Evolutionary conservation across 176 grass and related monocot genomes (phyloP).

Genomic region (Eragrostis curvula): DNA sequence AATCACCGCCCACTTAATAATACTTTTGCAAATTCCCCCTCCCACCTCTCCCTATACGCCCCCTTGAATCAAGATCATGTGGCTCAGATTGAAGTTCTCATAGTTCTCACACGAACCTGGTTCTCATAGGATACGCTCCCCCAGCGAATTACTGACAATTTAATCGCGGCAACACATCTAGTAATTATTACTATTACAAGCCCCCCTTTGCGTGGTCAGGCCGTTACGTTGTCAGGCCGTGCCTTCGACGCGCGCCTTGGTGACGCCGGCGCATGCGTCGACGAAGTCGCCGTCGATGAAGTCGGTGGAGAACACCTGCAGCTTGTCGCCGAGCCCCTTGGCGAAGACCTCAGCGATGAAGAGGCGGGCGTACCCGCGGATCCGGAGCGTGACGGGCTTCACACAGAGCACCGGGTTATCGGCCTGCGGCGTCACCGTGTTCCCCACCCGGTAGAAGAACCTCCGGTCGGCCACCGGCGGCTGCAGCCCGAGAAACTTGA

Average conservation of each 20-base stretch:
- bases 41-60: too few relatives aligned
- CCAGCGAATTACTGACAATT: not conserved
- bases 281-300: slow-evolving; percentile 93
- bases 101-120: too few relatives aligned
- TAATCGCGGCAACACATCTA: not conserved
- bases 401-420: slow-evolving; percentile 88
- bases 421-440: slow-evolving; percentile 86
- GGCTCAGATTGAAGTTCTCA: too few relatives aligned
- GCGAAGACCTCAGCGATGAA: slow-evolving; percentile 77
- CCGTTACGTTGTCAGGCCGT: slow-evolving; percentile 41
- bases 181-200: not conserved
- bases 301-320: slow-evolving; percentile 91
- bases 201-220: too few relatives aligned
- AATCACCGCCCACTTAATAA: too few relatives aligned
- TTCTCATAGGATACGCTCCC: too few relatives aligned
- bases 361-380: slow-evolving; percentile 63
- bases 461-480: slow-evolving; percentile 46
- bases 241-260: slow-evolving; percentile 75
- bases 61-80: too few relatives aligned
- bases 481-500: slow-evolving; percentile 69
- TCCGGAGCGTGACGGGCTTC: slow-evolving; percentile 63
- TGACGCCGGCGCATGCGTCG: slow-evolving; percentile 86
- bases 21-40: too few relatives aligned
- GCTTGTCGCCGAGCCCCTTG: slow-evolving; percentile 67
- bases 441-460: slow-evolving; percentile 90